Evolutionary conservation across 345 rosid genomes (phyloP).

Genomic region (Eucalyptus paniculata): DNA sequence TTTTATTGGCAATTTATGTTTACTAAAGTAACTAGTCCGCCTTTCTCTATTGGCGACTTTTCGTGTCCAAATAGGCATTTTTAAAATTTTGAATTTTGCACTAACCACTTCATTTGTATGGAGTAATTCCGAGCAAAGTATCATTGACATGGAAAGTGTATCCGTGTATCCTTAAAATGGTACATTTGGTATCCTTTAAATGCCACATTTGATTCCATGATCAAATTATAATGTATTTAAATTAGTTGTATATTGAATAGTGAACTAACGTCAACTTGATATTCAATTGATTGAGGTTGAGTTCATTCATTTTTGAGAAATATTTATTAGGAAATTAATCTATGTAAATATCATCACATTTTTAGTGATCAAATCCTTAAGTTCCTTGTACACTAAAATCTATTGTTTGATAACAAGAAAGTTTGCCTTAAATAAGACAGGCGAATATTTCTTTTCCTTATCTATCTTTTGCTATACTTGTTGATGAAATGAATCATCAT

Average conservation of each 20-base stretch:
- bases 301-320: neutral
- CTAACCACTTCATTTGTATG: neutral
- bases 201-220: neutral
- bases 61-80: neutral
- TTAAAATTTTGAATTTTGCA: neutral
- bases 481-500: neutral
- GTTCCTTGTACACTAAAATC: neutral
- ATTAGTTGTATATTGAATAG: neutral
- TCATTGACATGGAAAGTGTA: neutral
- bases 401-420: neutral
- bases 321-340: neutral
- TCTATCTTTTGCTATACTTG: neutral
- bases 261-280: neutral
- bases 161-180: neutral
- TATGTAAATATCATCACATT: neutral
- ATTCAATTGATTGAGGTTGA: neutral
- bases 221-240: neutral
- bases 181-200: neutral
- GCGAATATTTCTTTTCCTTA: neutral
- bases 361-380: neutral
- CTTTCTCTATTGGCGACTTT: neutral
- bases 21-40: neutral
- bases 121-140: neutral
- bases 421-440: rapidly evolving
- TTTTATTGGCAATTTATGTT: neutral